phyloP scores from a whole-genome alignment of 108 stramenopile species.

The Cyclotella sp. region DNA sequence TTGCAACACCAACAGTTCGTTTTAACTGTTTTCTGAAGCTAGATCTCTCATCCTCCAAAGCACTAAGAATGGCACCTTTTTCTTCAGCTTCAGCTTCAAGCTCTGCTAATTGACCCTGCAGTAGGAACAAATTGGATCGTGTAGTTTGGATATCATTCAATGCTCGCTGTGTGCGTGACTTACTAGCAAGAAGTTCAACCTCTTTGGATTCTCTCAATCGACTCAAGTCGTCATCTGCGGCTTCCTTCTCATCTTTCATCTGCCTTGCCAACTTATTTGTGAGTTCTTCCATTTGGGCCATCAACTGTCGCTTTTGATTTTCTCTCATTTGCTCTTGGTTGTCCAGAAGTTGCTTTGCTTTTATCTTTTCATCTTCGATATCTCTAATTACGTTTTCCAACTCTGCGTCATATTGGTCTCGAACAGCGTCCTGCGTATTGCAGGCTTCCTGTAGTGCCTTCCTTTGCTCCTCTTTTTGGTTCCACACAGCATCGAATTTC shows the following conservation, averaged over 20 bases:
- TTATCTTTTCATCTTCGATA: slow-evolving; percentile 16
- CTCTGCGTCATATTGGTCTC: slow-evolving; percentile 39
- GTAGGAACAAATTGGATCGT: slow-evolving; percentile 24
- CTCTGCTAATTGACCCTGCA: slow-evolving; percentile 18
- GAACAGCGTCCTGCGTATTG: slow-evolving; percentile 15
- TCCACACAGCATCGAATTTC: slow-evolving; percentile 31
- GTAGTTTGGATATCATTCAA: slow-evolving; percentile 38
- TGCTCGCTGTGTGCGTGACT: slow-evolving; percentile 16
- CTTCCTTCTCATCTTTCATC: slow-evolving; percentile 32
- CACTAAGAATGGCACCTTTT: slow-evolving; percentile 18
- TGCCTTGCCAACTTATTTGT: slow-evolving; percentile 20
- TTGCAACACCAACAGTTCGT: slow-evolving; percentile 24
- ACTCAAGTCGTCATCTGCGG: slow-evolving; percentile 24
- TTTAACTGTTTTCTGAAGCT: slow-evolving; percentile 44
- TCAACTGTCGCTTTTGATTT: slow-evolving; percentile 22
- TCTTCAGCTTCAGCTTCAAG: slow-evolving; percentile 21
- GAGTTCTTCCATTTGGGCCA: slow-evolving; percentile 28
- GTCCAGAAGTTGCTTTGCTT: slow-evolving; percentile 23
- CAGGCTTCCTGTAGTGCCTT: slow-evolving; percentile 18
- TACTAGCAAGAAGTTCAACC: slow-evolving; percentile 24
- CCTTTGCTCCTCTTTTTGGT: slow-evolving; percentile 17
- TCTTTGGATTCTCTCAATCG: slow-evolving; percentile 26
- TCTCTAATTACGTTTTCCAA: slow-evolving; percentile 30
- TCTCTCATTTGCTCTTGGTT: slow-evolving; percentile 25
- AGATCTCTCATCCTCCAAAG: slow-evolving; percentile 37